phyloP scores from a whole-genome alignment of 345 rosid genomes.

The Eucalyptus sp. region DNA sequence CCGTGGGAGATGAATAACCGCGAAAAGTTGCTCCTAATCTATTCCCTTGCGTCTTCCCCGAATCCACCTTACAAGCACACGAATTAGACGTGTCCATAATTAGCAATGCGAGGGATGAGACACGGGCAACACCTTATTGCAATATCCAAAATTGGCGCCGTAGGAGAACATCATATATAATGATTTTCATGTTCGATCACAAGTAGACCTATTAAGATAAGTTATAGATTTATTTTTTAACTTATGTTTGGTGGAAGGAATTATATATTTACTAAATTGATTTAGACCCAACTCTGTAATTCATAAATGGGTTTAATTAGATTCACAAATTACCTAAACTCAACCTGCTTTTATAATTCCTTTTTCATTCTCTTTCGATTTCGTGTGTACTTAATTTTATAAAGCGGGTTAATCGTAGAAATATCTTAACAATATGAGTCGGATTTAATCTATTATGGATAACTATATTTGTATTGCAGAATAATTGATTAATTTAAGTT shows the following conservation, averaged over 20 bases:
- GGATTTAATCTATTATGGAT: background rate
- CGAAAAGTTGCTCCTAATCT: background rate
- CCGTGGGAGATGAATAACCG: background rate
- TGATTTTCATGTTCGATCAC: fast-evolving
- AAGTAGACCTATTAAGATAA: fast-evolving
- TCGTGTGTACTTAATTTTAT: fast-evolving
- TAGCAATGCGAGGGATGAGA: background rate
- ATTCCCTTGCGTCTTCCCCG: background rate
- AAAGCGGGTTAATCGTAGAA: too few species aligned
- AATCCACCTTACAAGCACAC: background rate
- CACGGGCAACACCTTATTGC: fast-evolving
- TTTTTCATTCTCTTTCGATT: too few species aligned
- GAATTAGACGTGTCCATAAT: background rate
- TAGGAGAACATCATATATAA: fast-evolving
- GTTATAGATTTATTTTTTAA: too few species aligned
- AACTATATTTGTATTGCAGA: too few species aligned
- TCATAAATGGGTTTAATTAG: too few species aligned
- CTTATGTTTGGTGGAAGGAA: fast-evolving
- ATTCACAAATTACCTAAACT: too few species aligned
- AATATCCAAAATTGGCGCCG: fast-evolving
- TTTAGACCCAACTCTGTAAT: background rate
- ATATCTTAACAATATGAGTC: too few species aligned
- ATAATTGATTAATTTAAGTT: too few species aligned
- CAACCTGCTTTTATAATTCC: too few species aligned
- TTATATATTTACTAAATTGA: background rate